Base-by-base conservation (phyloP, 768 basidiomycete genomes). In the Austroboletus festivus region DNA sequence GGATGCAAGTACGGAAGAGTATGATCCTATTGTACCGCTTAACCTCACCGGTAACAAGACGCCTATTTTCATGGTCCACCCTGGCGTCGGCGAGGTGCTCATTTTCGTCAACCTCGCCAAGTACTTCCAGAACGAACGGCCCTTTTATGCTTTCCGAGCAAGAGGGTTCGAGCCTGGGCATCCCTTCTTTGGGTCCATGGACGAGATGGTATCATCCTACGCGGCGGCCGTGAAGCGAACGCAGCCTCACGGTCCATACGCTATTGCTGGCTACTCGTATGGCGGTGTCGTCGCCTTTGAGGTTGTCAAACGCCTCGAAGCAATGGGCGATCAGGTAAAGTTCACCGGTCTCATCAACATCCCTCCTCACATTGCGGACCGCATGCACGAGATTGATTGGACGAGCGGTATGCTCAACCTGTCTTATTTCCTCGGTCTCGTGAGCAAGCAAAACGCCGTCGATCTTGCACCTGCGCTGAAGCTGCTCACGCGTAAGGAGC, bases 1-100 rank as follows among this genome's bases (percentile, higher is more conserved):
- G 30, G 21, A 18, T 12, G 13, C 28, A 7, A 24, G 11, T 21
- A 30, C 30, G 1, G 38, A 47, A 39, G 46, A 34, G 7, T 47
- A 47, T 16, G 46, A 47, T n/a, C 46, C 38, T 2, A 47, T 47
- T n/a, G 22, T 47, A 1, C 46, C 46, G 6, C 46, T 47, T 16
- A 47, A 24, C 30, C 21, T 33, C 21, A 47, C 46, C 0, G 46
- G 47, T 4, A 28, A 42, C 40, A 47, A 33, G 46, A 35, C 34
- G 12, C 34, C 34, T 15, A 35, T 35, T 15, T 35, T 35, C 15
- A 35, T 35, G 34, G 34, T 35, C 34, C 34, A 35, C 34, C 34
- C 34, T 12, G 34, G 34, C 16, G 34, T 35, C 34, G 34, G 34
- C 16, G 34, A 35, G 16, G 34, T 35, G 8, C 34, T 35, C 34